These are phyloP conservation scores for Pisolithus albus DNA, from an alignment of 768 basidiomycete species.

Conservation along the genomic window DNA sequence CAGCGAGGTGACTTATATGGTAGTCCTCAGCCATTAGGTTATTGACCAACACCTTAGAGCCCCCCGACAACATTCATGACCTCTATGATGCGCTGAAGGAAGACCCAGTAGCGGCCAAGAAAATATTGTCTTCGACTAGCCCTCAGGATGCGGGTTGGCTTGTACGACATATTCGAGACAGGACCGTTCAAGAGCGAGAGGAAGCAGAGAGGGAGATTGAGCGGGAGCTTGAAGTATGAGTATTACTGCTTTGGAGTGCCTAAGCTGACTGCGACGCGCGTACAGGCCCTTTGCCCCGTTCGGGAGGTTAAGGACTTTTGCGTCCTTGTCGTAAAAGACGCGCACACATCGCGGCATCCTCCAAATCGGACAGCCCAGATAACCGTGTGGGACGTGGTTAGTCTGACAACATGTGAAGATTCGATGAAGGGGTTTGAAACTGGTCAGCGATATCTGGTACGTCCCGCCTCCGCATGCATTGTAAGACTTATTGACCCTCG, in stretches of 20 bases:
- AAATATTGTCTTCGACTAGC: slow-evolving; percentile 36
- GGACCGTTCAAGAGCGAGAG: slow-evolving; percentile 43
- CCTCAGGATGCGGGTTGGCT: slow-evolving; percentile 57
- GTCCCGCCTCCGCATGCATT: slow-evolving; percentile 16
- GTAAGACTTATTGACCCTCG: neutral
- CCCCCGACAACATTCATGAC: slow-evolving; percentile 44
- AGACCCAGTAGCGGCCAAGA: slow-evolving; percentile 41
- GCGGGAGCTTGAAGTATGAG: slow-evolving; percentile 61
- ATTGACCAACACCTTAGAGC: slow-evolving; percentile 1
- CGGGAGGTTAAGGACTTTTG: slow-evolving; percentile 74
- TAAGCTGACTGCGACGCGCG: neutral
- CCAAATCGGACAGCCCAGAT: slow-evolving; percentile 63
- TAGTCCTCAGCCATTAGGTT: neutral
- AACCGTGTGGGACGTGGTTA: slow-evolving; percentile 76
- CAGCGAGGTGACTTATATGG: slow-evolving; percentile 33
- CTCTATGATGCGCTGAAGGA: slow-evolving; percentile 58
- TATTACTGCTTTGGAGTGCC: neutral
- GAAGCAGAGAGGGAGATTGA: slow-evolving; percentile 55
- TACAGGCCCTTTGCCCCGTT: slow-evolving; percentile 56
- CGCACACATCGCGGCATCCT: slow-evolving; percentile 43
- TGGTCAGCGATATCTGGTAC: slow-evolving; percentile 64
- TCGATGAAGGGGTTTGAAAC: slow-evolving; percentile 46
- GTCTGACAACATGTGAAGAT: slow-evolving; percentile 45
- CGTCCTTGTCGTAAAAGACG: slow-evolving; percentile 62
- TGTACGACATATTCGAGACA: slow-evolving; percentile 44